A percentile compares a stretch with the other conserved stretches of the same genome.
phyloP scores from a whole-genome alignment of 2,329 filamentous ascomycete genomes.

The Botrytis medusae region DNA sequence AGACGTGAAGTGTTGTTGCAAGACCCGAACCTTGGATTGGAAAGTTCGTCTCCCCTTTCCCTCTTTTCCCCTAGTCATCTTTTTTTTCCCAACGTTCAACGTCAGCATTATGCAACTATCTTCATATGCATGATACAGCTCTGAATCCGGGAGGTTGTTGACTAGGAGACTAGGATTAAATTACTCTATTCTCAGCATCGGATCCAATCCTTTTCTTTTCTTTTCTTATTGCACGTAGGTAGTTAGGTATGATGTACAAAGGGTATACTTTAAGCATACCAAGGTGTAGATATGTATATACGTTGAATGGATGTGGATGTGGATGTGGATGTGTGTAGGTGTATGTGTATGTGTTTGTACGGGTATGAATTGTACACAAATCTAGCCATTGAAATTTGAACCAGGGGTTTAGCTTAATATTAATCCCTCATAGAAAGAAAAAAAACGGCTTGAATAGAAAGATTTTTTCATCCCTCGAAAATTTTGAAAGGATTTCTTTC shows the following conservation, averaged over 20 bases:
- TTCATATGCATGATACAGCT: conserved; percentile 1
- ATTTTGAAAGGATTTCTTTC: conserved; percentile 4
- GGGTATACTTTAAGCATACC: neutral
- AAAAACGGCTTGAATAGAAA: neutral
- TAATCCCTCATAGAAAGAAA: conserved; percentile 16
- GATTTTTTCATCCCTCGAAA: no score
- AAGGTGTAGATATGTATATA: neutral
- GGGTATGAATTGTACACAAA: neutral
- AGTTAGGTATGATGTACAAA: neutral
- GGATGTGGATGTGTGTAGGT: neutral
- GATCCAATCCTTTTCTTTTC: neutral
- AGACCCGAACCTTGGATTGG: conserved; percentile 1
- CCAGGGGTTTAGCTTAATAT: neutral
- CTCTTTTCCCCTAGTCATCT: neutral
- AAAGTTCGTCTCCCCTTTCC: neutral
- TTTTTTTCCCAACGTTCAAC: neutral
- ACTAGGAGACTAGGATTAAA: neutral
- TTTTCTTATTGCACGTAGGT: neutral
- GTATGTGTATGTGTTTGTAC: neutral
- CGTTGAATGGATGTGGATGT: neutral
- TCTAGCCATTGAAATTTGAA: neutral
- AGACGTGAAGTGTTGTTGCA: neutral
- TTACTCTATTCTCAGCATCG: neutral
- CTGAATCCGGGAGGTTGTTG: neutral
- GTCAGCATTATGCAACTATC: conserved; percentile 9